Base-by-base conservation (phyloP, 768 basidiomycete species). In the Suillus discolor region DNA sequence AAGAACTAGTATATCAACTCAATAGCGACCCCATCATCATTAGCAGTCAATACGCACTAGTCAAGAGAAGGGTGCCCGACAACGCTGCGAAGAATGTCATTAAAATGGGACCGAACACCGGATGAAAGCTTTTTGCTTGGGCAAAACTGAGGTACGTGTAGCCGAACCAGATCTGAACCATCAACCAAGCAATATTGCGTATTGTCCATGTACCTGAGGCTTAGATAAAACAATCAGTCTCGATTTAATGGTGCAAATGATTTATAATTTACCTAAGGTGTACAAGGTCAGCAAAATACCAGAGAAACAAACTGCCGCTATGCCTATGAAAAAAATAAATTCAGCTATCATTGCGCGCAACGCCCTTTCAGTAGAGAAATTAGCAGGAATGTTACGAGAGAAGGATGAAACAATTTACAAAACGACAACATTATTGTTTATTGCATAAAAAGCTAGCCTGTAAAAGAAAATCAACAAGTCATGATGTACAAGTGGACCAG, bases 131-230 rank as follows among this genome's bases (percentile, higher is more conserved):
- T 53, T 83, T 75, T 0, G 87, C 85, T 70, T 87, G 80, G 9
- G 70, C 78, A 68, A 88, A 89, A 62, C 80, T 84, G 36, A 93
- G 78, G 70, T 83, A 90, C 3, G 87, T 89, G 70, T 90, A 91
- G 0, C 92, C 92, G 66, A 94, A 93, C 92, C 93, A 94, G 38
- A 94, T 92, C 65, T 93, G 89, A 3, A 91, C 84, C 89, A 94
- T 89, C 12, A 94, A 77, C 93, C 93, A 95, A 0, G 89, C 85
- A 60, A 93, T 93, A 15, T 82, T 76, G 67, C 81, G 85, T 28
- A 75, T 47, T 61, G 62, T 62, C 76, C 76, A 76, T 41, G 38
- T 66, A 44, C 66, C 69, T 54, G 75, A 72, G 57, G 70, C 77
- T 79, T 28, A 53, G 82, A 61, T 18, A 53, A 34, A 57, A 44